Evolutionary conservation across 495 filamentous ascomycete species (phyloP), one percentile per base, ranked within the genome.

Genomic region (Lindgomyces ingoldianus): DNA sequence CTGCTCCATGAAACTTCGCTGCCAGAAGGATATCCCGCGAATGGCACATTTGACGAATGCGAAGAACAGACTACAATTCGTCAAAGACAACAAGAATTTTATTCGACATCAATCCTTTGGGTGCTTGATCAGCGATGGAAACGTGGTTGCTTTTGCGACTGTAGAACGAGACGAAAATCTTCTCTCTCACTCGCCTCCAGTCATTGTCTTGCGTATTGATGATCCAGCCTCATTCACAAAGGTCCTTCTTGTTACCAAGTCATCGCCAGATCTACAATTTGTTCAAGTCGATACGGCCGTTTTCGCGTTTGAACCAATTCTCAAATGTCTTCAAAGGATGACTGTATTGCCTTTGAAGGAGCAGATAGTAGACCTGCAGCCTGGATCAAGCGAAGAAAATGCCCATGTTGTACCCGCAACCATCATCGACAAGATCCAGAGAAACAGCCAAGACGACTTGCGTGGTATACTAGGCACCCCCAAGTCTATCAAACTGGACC

Each of bases 271-370:
- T 33, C 68, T 87, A 6, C 72, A 78, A 14, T 79, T 89, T 21
- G 62, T 87, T 0, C 75, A 78, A n/a, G 80, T 90, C 3, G 80
- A 89, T 57, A 85, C 89, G 0, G 73, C 89, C 0, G 76, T 88
- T 0, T 92, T 91, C 70, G 84, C 89, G 0, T 91, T 85, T 63
- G 86, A 91, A 58, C 90, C 89, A 0, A 78, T 93, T 3, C 68
- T 93, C 19, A 70, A 75, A 54, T 75, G 82, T 6, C 71, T 93
- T 8, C 84, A 91, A 72, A 72, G 76, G 0, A 84, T 78, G 36
- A 75, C 72, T 0, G 79, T 84, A 8, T 33, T 89, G 2, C 79
- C 86, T 0, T 67, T 91, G 16, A 59, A 74, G 1, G 72, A 85
- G 0, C 75, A 82, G 33, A 65, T 89, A 2, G 70, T 88, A 1